Conservation (phyloP, 2,329 filamentous ascomycete species). For the Colletotrichum musae region DNA sequence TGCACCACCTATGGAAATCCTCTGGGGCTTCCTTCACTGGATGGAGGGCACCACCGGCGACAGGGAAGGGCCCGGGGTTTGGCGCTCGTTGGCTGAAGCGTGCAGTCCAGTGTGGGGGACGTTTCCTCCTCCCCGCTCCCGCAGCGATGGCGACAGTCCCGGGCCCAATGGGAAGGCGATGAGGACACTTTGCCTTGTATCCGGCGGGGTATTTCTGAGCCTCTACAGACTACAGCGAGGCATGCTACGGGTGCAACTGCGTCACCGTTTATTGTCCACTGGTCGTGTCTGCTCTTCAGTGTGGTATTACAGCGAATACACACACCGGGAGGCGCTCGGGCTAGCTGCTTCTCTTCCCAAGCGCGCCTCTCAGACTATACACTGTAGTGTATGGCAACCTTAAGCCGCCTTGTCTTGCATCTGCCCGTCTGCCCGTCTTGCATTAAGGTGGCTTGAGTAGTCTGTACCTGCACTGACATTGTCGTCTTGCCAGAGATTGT, state of each 20-base stretch:
- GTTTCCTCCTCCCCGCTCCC: slow-evolving; percentile 34
- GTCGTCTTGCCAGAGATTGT: no score
- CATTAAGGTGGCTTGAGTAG: background rate
- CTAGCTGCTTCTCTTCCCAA: slow-evolving; percentile 1
- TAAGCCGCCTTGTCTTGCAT: slow-evolving; percentile 1
- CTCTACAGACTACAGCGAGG: no score
- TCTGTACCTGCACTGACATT: no score
- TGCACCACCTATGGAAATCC: no score
- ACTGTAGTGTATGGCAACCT: slow-evolving; percentile 1
- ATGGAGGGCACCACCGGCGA: slow-evolving; percentile 7
- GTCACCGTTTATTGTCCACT: background rate
- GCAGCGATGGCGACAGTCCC: background rate
- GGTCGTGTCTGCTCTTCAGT: slow-evolving; percentile 5
- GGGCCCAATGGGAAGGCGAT: slow-evolving; percentile 15
- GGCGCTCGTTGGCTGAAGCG: slow-evolving; percentile 1
- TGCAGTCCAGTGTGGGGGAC: slow-evolving; percentile 25
- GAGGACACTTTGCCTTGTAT: slow-evolving; percentile 31
- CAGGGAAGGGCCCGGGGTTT: slow-evolving; percentile 32
- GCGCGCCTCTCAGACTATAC: slow-evolving; percentile 20
- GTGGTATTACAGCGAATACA: background rate
- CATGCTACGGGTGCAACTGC: no score
- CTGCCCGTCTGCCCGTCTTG: background rate
- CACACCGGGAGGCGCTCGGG: slow-evolving; percentile 1
- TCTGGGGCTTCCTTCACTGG: no score
- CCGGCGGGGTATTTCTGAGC: slow-evolving; percentile 30